These are phyloP conservation scores for Lichtheimia corymbifera DNA, from an alignment of 371 early-diverging fungal genomes.

Conservation along the genomic window DNA sequence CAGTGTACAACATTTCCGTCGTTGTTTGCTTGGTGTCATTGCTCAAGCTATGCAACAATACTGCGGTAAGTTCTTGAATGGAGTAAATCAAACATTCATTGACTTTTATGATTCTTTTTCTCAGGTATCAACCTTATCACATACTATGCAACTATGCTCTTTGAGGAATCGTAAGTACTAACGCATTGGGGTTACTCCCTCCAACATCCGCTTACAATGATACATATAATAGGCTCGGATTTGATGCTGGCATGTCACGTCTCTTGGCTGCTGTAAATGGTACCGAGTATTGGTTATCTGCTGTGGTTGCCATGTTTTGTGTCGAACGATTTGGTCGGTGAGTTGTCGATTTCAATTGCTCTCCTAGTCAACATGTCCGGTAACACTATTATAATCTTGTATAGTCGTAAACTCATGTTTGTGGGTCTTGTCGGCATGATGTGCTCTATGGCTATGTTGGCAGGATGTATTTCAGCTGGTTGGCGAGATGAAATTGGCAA, in stretches of 20 bases:
- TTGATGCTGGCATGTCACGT: conserved; percentile 19
- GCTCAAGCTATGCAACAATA: conserved; percentile 48
- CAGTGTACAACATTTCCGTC: conserved; percentile 40
- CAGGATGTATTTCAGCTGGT: conserved; percentile 8
- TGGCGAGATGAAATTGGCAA: conserved; percentile 15
- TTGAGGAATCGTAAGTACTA: conserved; percentile 11
- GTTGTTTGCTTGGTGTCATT: conserved; percentile 43
- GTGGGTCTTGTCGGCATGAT: conserved; percentile 20
- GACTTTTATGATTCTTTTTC: too few relatives aligned
- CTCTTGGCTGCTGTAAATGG: conserved; percentile 19
- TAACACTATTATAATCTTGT: not conserved
- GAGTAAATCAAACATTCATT: too few relatives aligned
- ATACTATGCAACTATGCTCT: conserved; percentile 18
- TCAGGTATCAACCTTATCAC: not conserved
- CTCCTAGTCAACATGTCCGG: not conserved
- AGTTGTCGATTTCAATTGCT: not conserved
- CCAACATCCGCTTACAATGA: too few relatives aligned
- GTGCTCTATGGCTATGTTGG: conserved; percentile 17
- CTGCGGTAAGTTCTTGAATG: conserved; percentile 23
- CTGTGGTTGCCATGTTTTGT: conserved; percentile 20
- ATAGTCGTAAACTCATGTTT: conserved; percentile 19
- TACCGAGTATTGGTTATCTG: conserved; percentile 21
- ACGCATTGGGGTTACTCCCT: too few relatives aligned
- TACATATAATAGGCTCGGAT: conserved; percentile 6
- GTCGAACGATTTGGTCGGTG: conserved; percentile 20